Conservation (phyloP, 805 yeast genomes). For the Candida golubevii region DNA sequence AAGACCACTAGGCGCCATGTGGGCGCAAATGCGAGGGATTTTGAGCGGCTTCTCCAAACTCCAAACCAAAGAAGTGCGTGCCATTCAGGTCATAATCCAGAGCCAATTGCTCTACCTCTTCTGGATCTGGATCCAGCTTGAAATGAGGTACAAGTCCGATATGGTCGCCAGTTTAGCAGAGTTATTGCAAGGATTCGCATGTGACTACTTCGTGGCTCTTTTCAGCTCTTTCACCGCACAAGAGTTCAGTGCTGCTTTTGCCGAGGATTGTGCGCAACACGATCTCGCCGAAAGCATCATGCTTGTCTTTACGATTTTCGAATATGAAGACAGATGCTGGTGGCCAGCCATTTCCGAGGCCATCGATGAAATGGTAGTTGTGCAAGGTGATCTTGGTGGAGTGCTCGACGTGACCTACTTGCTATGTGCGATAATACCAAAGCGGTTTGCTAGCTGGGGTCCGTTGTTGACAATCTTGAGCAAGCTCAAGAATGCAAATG, state of each 20-base stretch:
- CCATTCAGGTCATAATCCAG: slow-evolving; percentile 7
- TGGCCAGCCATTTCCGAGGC: slow-evolving; percentile 26
- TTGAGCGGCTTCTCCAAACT: slow-evolving; percentile 16
- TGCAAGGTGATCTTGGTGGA: slow-evolving; percentile 6
- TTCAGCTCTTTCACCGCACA: slow-evolving; percentile 17
- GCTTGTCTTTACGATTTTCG: slow-evolving; percentile 18
- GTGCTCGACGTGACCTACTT: slow-evolving; percentile 18
- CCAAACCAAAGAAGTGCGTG: slow-evolving; percentile 14
- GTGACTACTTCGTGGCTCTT: slow-evolving; percentile 21
- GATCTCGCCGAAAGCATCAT: slow-evolving; percentile 19
- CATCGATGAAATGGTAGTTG: slow-evolving; percentile 9
- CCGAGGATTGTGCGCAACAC: slow-evolving; percentile 1
- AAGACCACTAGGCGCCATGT: slow-evolving; percentile 18
- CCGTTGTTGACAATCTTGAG: slow-evolving; percentile 22
- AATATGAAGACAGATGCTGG: slow-evolving; percentile 16
- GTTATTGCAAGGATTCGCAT: slow-evolving; percentile 1
- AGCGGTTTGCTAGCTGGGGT: slow-evolving; percentile 20
- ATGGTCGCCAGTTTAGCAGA: background rate
- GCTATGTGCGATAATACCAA: slow-evolving; percentile 16
- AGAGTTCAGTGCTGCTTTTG: slow-evolving; percentile 8
- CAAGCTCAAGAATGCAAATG: slow-evolving; percentile 10
- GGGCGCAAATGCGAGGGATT: slow-evolving; percentile 13
- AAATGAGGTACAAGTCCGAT: background rate
- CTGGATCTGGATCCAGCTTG: slow-evolving; percentile 10
- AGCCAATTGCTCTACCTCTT: slow-evolving; percentile 12